A percentile compares a stretch with the other conserved stretches of the same genome.
Conservation (phyloP, 225 moss, liverwort and hornwort species). For the Rhytidiadelphus loreus region DNA sequence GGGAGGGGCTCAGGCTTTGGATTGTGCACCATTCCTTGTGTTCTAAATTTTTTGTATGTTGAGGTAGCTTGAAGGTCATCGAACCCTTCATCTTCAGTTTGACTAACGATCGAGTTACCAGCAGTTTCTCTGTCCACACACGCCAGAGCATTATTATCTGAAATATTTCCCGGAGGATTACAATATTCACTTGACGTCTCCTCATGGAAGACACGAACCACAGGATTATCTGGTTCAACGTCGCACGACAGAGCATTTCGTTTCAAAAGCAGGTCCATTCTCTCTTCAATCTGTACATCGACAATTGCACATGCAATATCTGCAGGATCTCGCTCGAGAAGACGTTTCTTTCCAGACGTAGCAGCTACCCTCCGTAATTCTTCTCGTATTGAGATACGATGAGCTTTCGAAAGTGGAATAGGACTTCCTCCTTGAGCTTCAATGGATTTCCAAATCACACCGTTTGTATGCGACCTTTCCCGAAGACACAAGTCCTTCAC, state of each 20-base stretch:
- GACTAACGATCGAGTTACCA: conserved; percentile 16
- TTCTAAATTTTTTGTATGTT: neutral
- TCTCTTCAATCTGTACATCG: conserved; percentile 29
- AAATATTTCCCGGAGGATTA: conserved; percentile 4
- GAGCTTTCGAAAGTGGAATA: neutral
- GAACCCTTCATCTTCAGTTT: conserved; percentile 17
- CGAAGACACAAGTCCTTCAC: neutral
- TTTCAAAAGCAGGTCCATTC: conserved; percentile 18
- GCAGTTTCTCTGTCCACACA: conserved; percentile 11
- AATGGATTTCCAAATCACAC: conserved; percentile 15
- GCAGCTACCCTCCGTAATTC: conserved; percentile 19
- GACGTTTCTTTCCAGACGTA: conserved; percentile 8
- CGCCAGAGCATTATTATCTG: neutral
- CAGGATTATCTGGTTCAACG: neutral
- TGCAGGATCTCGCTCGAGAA: conserved; percentile 5
- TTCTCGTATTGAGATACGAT: conserved; percentile 11
- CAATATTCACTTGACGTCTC: conserved; percentile 6
- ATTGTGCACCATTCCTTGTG: neutral
- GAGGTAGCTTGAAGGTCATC: conserved; percentile 12
- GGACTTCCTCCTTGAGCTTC: conserved; percentile 16
- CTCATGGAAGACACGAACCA: neutral
- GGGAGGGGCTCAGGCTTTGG: neutral
- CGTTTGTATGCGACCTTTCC: neutral
- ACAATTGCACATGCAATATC: conserved; percentile 1
- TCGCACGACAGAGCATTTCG: neutral